A percentile compares a stretch with the other conserved stretches of the same genome.
phyloP scores from a whole-genome alignment of 2,329 filamentous ascomycete genomes.

The Nectriaceae sp. region DNA sequence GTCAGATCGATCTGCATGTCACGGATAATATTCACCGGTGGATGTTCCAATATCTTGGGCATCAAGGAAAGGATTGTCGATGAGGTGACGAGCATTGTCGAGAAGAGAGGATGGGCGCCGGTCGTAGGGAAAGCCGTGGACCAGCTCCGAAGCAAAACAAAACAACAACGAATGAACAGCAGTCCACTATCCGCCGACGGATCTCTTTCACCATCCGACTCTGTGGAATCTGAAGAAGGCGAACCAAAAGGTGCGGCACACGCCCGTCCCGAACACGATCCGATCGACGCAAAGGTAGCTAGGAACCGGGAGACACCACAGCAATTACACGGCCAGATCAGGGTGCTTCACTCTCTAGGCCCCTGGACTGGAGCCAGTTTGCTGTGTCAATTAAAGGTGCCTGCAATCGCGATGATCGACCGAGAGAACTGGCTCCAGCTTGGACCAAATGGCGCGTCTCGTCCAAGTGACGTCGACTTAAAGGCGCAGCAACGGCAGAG shows the following conservation, averaged over 20 bases:
- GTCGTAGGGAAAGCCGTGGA: constrained; percentile 71
- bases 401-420: constrained; percentile 70
- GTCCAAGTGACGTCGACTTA: constrained; percentile 59
- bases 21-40: constrained; percentile 83
- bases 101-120: constrained; percentile 73
- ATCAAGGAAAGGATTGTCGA: constrained; percentile 75
- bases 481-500: constrained; percentile 64
- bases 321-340: constrained; percentile 58
- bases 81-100: constrained; percentile 70
- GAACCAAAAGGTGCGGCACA: constrained; percentile 24
- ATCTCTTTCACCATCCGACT: constrained; percentile 23
- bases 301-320: constrained; percentile 38
- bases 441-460: constrained; percentile 63
- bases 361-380: constrained; percentile 76
- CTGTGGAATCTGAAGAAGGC: constrained; percentile 24
- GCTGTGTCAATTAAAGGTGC: constrained; percentile 66
- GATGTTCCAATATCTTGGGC: constrained; percentile 76
- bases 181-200: constrained; percentile 18
- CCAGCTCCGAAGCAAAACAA: constrained; percentile 49
- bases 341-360: constrained; percentile 69
- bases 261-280: constrained; percentile 28
- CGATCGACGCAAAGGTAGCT: constrained; percentile 39
- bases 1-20: constrained; percentile 84
- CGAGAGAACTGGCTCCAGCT: constrained; percentile 71
- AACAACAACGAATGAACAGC: constrained; percentile 38